Conservation (phyloP, 2,329 filamentous ascomycete genomes). For the Xylariaceae sp. region DNA sequence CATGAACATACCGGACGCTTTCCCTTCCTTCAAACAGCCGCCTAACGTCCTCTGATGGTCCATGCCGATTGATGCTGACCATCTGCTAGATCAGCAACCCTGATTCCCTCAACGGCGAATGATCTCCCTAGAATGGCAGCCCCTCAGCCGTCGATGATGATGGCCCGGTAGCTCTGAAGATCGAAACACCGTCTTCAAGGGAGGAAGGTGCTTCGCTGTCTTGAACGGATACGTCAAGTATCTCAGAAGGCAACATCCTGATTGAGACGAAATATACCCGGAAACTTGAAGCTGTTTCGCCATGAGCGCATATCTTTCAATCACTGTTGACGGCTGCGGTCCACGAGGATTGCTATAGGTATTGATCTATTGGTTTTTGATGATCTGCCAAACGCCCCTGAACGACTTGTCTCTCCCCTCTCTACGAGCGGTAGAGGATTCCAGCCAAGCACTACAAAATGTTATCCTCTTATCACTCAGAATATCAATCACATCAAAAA, state of each 20-base stretch:
- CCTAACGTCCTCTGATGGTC: conserved; percentile 30
- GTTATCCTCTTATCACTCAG: no score
- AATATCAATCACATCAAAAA: no score
- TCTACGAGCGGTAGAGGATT: conserved; percentile 45
- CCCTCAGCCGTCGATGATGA: conserved; percentile 40
- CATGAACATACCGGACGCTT: conserved; percentile 32
- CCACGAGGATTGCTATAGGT: not conserved
- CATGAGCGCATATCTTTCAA: not conserved
- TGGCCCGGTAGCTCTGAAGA: conserved; percentile 38
- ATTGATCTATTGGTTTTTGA: conserved; percentile 41
- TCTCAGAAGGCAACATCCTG: conserved; percentile 49
- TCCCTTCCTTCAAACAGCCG: conserved; percentile 32
- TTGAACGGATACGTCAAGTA: conserved; percentile 50
- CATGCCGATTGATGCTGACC: conserved; percentile 40
- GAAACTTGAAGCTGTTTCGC: conserved; percentile 37
- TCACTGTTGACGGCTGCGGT: no score
- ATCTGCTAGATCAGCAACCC: conserved; percentile 42
- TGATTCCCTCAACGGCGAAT: conserved; percentile 43
- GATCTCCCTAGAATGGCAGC: conserved; percentile 30
- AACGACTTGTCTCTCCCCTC: conserved; percentile 47
- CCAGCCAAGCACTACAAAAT: conserved; percentile 3
- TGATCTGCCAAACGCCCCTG: conserved; percentile 49
- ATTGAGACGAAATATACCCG: conserved; percentile 55
- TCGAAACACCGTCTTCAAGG: conserved; percentile 37
- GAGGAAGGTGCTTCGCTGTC: conserved; percentile 41